Evolutionary conservation across 106 monocot species (phyloP).

Genomic region (Allium fistulosum): DNA sequence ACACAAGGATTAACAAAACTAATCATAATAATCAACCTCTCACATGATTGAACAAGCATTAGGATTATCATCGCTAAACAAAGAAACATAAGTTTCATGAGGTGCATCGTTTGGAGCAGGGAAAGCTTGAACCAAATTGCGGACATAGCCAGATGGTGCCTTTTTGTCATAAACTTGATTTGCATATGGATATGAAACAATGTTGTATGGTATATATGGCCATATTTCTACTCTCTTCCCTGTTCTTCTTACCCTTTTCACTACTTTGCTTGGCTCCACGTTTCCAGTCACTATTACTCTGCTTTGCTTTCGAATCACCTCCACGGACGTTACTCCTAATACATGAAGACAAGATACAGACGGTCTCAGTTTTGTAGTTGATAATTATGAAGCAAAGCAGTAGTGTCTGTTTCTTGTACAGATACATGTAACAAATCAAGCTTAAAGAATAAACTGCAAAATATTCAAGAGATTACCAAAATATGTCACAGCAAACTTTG

Average conservation of each 20-base stretch:
- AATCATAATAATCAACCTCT: neutral
- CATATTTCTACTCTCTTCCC: conserved; percentile 48
- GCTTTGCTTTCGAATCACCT: conserved; percentile 54
- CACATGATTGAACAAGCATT: conserved; percentile 61
- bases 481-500: no score
- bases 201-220: conserved; percentile 52
- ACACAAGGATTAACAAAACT: no score
- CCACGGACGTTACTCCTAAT: conserved; percentile 34
- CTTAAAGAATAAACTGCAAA: no score
- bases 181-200: conserved; percentile 44
- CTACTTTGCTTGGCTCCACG: conserved; percentile 36
- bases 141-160: conserved; percentile 51
- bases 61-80: conserved; percentile 63
- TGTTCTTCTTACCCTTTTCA: conserved; percentile 42
- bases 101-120: conserved; percentile 4
- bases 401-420: no score
- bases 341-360: conserved; percentile 44
- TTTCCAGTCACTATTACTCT: conserved; percentile 43
- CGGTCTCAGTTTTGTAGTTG: neutral
- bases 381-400: no score
- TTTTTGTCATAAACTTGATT: conserved; percentile 45
- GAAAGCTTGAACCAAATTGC: conserved; percentile 36
- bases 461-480: no score
- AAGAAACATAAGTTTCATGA: conserved; percentile 11
- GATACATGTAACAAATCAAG: no score